Base-by-base conservation (phyloP, 208 protist species). In the Jaenimonas drosophilae region DNA sequence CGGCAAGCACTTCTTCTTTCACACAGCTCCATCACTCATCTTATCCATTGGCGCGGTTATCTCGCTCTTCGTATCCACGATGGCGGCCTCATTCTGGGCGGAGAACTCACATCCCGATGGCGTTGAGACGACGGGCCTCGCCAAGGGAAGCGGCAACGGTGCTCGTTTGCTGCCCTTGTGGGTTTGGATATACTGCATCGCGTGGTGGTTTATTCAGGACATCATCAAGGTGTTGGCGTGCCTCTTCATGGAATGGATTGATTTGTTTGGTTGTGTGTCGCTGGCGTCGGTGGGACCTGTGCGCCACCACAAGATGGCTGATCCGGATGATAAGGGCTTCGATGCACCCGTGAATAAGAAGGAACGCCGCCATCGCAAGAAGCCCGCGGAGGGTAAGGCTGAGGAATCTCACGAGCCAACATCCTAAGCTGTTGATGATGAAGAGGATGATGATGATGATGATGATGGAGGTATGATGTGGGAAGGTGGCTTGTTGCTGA, bases 131-230 rank as follows among this genome's bases (percentile, higher is more conserved):
- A 66, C 75, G 51, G 87, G 87, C 49, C 76, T 94, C 53, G 73
- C 76, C 23, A 75, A 50, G 49, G 75, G 73, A 44, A 43, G 74
- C 20, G 57, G 5, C 19, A 60, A 57, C 41, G 30, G 45, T 9
- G 61, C 89, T 46, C 78, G 54, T 39, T 60, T 89, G 46, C 63
- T 80, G 47, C 79, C 87, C 27, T 60, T 94, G 54, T 89, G 74
- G 76, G 70, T 91, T 41, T 94, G 86, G 86, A 76, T 88, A 44
- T 91, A 94, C 65, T 91, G 86, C 62, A 62, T 94, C n/a, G 54
- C 89, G 54, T 91, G 81, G 81, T 94, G 81, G 81, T 28, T 89
- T n/a, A 60, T 89, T 29, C 86, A 94, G 61, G 86, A 94, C 45
- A 49, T 70, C 32, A 38, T 76, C 45, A 94, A 94, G 79, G 75